These are phyloP conservation scores for Fusarium paranaense DNA, from an alignment of 2,329 filamentous ascomycete genomes.

Conservation along the genomic window DNA sequence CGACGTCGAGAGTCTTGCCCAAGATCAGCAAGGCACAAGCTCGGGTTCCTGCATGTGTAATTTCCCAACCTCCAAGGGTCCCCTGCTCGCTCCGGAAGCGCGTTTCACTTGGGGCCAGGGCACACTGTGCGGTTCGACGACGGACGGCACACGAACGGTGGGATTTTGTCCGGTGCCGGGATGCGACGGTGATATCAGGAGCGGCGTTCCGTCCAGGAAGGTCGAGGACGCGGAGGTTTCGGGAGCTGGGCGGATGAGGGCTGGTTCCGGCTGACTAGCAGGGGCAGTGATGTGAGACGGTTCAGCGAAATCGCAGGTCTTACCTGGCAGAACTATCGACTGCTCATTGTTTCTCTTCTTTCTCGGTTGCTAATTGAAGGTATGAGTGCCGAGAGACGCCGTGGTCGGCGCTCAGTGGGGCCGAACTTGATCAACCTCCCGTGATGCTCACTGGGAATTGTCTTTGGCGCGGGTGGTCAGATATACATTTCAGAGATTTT, in stretches of 20 bases:
- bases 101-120: slow-evolving; percentile 37
- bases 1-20: slow-evolving; percentile 7
- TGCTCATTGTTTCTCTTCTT: neutral
- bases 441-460: neutral
- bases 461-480: neutral
- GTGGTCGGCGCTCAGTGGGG: neutral
- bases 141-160: slow-evolving; percentile 8
- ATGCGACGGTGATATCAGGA: neutral
- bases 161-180: slow-evolving; percentile 6
- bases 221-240: neutral
- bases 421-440: neutral
- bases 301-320: neutral
- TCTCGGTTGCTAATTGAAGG: neutral
- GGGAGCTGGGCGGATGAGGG: slow-evolving; percentile 3
- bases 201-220: neutral
- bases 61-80: slow-evolving; percentile 39
- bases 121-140: neutral
- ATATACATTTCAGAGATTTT: no score
- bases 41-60: slow-evolving; percentile 42
- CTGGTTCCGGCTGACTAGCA: slow-evolving; percentile 18
- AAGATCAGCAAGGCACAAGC: slow-evolving; percentile 16
- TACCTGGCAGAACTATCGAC: neutral
- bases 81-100: slow-evolving; percentile 31
- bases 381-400: neutral
- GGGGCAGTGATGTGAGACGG: slow-evolving; percentile 24